Conservation (phyloP, 208 protist species). For the Strigomonas galati region DNA sequence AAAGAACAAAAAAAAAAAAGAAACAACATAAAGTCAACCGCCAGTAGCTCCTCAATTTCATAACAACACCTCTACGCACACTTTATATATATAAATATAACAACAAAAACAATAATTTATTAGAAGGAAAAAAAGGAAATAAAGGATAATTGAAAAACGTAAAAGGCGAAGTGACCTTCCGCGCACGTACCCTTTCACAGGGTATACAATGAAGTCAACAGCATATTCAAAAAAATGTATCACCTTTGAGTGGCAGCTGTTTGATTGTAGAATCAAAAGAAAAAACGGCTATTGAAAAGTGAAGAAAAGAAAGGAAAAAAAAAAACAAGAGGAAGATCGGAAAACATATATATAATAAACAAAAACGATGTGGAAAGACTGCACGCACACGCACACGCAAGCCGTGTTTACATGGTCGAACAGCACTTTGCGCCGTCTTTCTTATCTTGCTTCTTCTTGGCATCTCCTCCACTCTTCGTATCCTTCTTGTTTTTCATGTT, state of each 20-base stretch:
- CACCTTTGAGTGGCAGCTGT: too few relatives aligned
- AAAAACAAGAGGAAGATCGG: background rate
- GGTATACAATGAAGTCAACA: too few relatives aligned
- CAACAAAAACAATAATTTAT: slow-evolving; percentile 6
- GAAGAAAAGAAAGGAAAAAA: too few relatives aligned
- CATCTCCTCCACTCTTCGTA: background rate
- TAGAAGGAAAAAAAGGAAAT: background rate
- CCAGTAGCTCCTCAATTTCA: too few relatives aligned
- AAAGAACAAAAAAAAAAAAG: background rate
- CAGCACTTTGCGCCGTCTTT: slow-evolving; percentile 29
- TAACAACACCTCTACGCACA: too few relatives aligned
- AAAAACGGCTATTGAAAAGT: too few relatives aligned
- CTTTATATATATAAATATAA: slow-evolving; percentile 9
- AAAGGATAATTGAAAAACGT: background rate
- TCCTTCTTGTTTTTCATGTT: too few relatives aligned
- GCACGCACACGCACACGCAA: background rate
- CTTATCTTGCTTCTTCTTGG: slow-evolving; percentile 14
- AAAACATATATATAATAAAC: background rate
- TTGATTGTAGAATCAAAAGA: too few relatives aligned
- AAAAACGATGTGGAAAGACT: background rate
- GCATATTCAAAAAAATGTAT: too few relatives aligned
- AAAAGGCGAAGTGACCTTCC: too few relatives aligned
- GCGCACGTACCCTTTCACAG: too few relatives aligned
- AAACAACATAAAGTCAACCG: background rate
- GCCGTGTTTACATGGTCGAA: slow-evolving; percentile 19